A percentile compares a stretch with the other conserved stretches of the same genome.
These are phyloP conservation scores for Colletotrichum sidae DNA, from an alignment of 2,329 filamentous ascomycete genomes.

Conservation along the genomic window DNA sequence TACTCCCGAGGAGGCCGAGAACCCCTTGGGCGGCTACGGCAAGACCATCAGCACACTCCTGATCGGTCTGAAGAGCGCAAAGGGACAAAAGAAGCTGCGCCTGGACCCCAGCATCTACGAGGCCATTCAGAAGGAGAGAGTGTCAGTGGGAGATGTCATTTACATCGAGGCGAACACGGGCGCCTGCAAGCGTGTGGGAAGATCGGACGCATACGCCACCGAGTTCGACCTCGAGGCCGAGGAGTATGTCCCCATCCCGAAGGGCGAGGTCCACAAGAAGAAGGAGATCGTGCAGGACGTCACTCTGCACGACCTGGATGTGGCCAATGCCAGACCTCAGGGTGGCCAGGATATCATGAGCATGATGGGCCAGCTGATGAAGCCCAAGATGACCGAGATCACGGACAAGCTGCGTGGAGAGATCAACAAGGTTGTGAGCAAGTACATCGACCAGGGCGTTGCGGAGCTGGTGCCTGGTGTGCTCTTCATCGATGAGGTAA, in stretches of 20 bases:
- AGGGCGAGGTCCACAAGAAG: constrained; percentile 99
- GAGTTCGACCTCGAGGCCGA: constrained; percentile 99
- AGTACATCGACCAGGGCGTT: constrained; percentile 98
- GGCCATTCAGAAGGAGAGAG: constrained; percentile 97
- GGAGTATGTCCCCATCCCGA: constrained; percentile 98
- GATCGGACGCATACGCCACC: constrained; percentile 96
- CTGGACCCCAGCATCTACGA: constrained; percentile 99
- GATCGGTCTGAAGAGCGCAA: constrained; percentile 93
- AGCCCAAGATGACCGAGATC: constrained; percentile 99
- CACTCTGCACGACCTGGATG: constrained; percentile 94
- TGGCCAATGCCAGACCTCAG: constrained; percentile 94
- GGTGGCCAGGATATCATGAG: constrained; percentile 99
- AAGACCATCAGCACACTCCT: constrained; percentile 97
- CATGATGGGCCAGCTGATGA: constrained; percentile 99
- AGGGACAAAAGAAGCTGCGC: constrained; percentile 97
- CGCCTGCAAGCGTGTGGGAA: constrained; percentile 94
- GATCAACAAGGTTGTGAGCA: constrained; percentile 99
- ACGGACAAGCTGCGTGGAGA: constrained; percentile 95
- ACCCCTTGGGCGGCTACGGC: constrained; percentile 95
- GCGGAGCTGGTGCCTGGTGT: constrained; percentile 98
- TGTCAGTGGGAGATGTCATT: constrained; percentile 95
- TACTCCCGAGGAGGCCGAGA: constrained; percentile 97
- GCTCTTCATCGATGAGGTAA: constrained; percentile 97
- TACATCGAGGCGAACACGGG: constrained; percentile 99
- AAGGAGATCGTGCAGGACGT: constrained; percentile 99